Base-by-base conservation (phyloP, 306 rosid genomes). In the Alnus rubra region DNA sequence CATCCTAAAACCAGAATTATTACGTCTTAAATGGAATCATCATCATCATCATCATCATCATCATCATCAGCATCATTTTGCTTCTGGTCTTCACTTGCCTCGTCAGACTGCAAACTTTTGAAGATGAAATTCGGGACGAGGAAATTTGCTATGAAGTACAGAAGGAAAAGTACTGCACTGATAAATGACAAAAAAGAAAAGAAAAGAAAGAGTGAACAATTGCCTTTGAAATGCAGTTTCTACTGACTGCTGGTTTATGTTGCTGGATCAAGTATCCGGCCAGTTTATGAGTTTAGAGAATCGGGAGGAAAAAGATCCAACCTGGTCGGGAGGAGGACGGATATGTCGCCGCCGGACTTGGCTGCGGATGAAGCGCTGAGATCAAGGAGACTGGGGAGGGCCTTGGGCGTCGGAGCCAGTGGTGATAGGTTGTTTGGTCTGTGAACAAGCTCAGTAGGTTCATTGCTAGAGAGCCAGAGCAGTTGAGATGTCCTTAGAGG, bases 101-200 rank as follows among this genome's bases (percentile, higher is more conserved):
- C 49, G 51, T 86, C 90, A 18, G 70, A 74, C 33, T 80, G 78
- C 2, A 53, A 87, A 71, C 63, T 49, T 72, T 86, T 90, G 39
- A 80, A 50, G 14, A 88, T 37, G 60, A 90, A 44, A 12, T 80
- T 75, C 10, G 97, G 92, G 79, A 89, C 89, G 3, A 86, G 9
- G 75, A 89, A 89, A 74, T 92, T 87, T 6, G 89, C 63, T 49
- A 86, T 14, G 76, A 81, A 74, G 65, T 87, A 92, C 5, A 79
- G 9, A 9, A 69, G 28, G 10, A 90, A 58, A 70, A 88, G 90
- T 76, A 85, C 67, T 44, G 73, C 92, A 78, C 94, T 92, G 90
- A 69, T 44, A 82, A 12, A 73, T 8, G 78, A 13, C 2, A 53
- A 78, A 70, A 7, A 2, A 16, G 4, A 53, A 78, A 70, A 37